phyloP scores from a whole-genome alignment of 1,284 basidiomycete species.

The Amylostereum areolatum region DNA sequence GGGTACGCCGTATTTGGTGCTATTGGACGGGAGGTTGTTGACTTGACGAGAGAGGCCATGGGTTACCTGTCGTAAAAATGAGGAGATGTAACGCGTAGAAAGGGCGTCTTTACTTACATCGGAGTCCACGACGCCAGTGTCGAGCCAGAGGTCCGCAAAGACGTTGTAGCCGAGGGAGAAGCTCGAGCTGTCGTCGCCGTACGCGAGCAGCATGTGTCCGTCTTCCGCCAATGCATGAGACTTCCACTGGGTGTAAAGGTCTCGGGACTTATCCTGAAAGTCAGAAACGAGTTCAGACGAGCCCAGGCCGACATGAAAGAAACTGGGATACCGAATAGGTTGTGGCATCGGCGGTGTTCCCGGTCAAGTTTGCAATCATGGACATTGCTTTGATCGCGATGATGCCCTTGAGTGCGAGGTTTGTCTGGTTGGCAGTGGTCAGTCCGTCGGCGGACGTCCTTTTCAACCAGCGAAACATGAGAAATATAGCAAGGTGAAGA shows the following conservation, averaged over 20 bases:
- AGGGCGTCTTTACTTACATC: too few species aligned
- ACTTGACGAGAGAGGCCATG: not conserved
- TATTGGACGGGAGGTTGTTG: not conserved
- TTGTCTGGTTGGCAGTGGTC: not conserved
- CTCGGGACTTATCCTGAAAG: not conserved
- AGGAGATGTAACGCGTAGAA: too few species aligned
- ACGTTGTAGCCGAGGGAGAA: not conserved
- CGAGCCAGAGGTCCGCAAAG: conserved; percentile 12
- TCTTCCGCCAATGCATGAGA: not conserved
- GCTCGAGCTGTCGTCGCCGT: not conserved
- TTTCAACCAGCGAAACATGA: not conserved
- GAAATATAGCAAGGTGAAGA: too few species aligned
- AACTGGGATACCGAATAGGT: not conserved
- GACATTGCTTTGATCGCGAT: not conserved
- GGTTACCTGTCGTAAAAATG: too few species aligned
- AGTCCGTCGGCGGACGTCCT: not conserved
- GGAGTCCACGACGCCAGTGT: conserved; percentile 19
- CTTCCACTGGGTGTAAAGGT: not conserved
- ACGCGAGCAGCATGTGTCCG: not conserved
- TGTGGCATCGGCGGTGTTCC: not conserved
- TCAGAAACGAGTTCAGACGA: too few species aligned
- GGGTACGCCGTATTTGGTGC: not conserved
- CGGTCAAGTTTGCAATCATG: not conserved
- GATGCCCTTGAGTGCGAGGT: not conserved
- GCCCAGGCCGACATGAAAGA: not conserved